Base-by-base conservation (phyloP, 108 stramenopile genomes). In the Cyclotella atomus region DNA sequence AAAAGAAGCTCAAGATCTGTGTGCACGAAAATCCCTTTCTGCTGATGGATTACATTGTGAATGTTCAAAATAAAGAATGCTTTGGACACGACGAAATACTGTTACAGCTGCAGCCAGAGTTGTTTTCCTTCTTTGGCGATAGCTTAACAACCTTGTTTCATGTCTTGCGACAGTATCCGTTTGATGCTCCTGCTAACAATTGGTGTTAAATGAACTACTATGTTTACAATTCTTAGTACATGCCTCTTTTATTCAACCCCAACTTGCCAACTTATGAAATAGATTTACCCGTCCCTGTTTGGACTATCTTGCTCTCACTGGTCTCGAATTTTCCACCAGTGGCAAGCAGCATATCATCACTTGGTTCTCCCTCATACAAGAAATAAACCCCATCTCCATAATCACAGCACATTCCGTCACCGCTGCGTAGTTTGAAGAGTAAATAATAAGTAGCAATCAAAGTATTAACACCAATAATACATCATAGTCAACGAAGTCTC, bases 341-440 rank as follows among this genome's bases (percentile, higher is more conserved):
- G 0, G 78, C 66, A 70, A 79, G 46, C n/a, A 68, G 10, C 17
- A 67, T 62, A n/a, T 62, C 34, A 62, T 66, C 57, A 45, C 59
- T 66, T 23, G 72, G 52, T 34, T 43, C 60, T 0, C 78, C 78
- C 14, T 70, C 78, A 27, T 61, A 79, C 21, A 79, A 33, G 10
- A 36, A 32, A 49, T 60, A 79, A 33, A 38, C 30, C 0, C 78
- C 78, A 4, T 67, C 19, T 0, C 78, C 78, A 25, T 79, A 79
- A 34, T 79, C 59, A 41, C 77, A 78, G 33, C 77, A 78, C 21
- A 78, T 78, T 1, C 77, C 77, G 25, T 78, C 77, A 15, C 77
- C 77, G 33, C 78, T 65, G 5, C 5, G 36, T 0, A 5, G 16
- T 19, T 2, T 43, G 19, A 38, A 36, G 28, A 21, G 41, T n/a